Evolutionary conservation across 495 filamentous ascomycete species (phyloP), one percentile per base, ranked within the genome.

Genomic region (Parmelia sp.): DNA sequence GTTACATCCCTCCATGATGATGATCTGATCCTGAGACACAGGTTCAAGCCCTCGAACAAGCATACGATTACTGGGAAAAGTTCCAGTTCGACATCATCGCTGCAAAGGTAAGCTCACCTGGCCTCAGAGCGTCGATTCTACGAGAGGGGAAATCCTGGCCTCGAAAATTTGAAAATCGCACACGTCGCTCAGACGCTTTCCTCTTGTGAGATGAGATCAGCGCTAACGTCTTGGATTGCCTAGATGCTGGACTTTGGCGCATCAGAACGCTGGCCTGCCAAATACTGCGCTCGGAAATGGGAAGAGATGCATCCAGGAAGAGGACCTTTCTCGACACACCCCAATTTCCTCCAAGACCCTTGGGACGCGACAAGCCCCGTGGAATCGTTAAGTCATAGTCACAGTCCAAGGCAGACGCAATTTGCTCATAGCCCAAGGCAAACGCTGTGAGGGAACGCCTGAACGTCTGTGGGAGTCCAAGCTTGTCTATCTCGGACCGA

Each of bases 81-180:
- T 77, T 82, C 62, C 82, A 81, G 53, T 82, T 76, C 61, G 72
- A 75, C 33, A 77, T 81, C 51, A 77, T 83, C 64, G 75, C 81
- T 57, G 71, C 77, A 60, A 82, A 81, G 79, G 81, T 83, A 70
- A 65, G 72, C 39, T 33, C 56, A 4, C 25, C 36, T 31, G 6
- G 3, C 25, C 49, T 53, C 27, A 27, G 15, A 27, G 0, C 14
- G 45, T 27, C 23, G 23, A 31, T 27, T 1, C 9, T 25, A 23
- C 45, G 25, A 27, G 25, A 8, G n/a, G 10, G 17, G n/a, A 33
- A 59, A 44, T 33, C 53, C 23, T 23, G 49, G 17, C 10, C 25
- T 33, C 29, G 6, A 14, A 31, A 4, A n/a, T 56, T 45, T 55
- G 45, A 55, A 29, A 57, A 36, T 44, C 27, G 37, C 61, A 0